phyloP scores from a whole-genome alignment of 495 filamentous ascomycete species.

The Chaetomium cochliodes region DNA sequence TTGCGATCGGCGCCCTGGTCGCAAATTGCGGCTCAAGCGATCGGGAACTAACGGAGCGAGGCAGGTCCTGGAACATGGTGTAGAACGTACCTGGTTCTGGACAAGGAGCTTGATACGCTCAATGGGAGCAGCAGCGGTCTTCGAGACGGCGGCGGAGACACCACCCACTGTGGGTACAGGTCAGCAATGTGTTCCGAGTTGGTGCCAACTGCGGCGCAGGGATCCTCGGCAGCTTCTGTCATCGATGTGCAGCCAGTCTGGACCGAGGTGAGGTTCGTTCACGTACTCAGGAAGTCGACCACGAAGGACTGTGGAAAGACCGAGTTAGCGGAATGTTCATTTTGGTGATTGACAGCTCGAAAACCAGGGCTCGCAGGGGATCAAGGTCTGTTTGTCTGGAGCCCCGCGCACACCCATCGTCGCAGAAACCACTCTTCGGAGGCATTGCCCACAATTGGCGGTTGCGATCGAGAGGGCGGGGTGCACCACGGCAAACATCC shows the following conservation, averaged over 20 bases:
- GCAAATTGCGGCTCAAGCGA: neutral
- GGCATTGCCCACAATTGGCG: constrained; percentile 32
- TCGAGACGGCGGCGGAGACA: constrained; percentile 99
- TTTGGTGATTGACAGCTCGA: neutral
- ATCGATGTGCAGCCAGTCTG: neutral
- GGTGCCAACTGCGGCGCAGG: constrained; percentile 18
- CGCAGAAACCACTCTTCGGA: constrained; percentile 21
- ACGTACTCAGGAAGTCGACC: constrained; percentile 98
- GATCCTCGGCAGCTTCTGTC: constrained; percentile 42
- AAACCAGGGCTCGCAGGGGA: neutral
- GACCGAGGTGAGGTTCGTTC: constrained; percentile 6
- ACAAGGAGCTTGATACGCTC: constrained; percentile 99
- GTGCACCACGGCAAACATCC: neutral
- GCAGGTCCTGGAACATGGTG: neutral
- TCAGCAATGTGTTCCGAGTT: constrained; percentile 25
- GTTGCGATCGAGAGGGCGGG: constrained; percentile 26
- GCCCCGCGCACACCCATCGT: constrained; percentile 8
- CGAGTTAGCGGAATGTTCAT: constrained; percentile 29
- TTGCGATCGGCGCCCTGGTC: constrained; percentile 3
- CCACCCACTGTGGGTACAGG: constrained; percentile 77
- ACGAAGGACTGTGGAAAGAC: constrained; percentile 57
- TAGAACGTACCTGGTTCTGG: constrained; percentile 91
- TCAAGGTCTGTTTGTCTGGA: neutral
- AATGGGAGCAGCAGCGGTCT: constrained; percentile 99
- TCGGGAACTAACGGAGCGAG: neutral